These are phyloP conservation scores for Hyphodiscus sp. DNA, from an alignment of 2,329 filamentous ascomycete genomes.

Conservation along the genomic window DNA sequence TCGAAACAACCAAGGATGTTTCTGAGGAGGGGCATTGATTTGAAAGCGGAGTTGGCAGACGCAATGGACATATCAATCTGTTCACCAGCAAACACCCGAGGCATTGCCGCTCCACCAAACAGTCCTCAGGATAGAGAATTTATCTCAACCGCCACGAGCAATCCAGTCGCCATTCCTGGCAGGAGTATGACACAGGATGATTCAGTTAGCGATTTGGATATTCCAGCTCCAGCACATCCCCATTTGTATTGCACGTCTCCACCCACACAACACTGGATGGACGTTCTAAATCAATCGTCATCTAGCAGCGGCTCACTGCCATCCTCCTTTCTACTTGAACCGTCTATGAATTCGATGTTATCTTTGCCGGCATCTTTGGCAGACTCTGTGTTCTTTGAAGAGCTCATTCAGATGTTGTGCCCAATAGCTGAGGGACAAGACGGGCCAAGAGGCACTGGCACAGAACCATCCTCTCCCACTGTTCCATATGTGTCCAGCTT, in stretches of 20 bases:
- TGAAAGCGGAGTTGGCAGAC: background rate
- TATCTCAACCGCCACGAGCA: background rate
- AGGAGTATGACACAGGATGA: background rate
- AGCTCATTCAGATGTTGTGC: background rate
- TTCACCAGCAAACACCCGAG: background rate
- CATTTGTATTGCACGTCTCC: background rate
- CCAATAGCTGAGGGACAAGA: background rate
- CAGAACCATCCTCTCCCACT: background rate
- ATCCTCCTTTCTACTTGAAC: background rate
- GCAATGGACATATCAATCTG: background rate
- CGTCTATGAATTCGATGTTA: background rate
- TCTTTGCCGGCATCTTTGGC: background rate
- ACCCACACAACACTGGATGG: background rate
- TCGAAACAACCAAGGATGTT: background rate
- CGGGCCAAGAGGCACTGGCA: background rate
- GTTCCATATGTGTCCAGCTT: background rate
- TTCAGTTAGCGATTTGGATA: background rate
- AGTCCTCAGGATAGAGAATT: background rate
- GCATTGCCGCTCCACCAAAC: background rate
- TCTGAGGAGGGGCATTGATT: background rate
- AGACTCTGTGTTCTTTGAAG: background rate
- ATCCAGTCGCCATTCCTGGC: background rate
- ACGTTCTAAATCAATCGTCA: background rate
- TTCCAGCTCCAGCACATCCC: background rate
- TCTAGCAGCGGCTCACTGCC: background rate